A percentile compares a stretch with the other conserved stretches of the same genome.
Conservation (phyloP, 352 stramenopile species). For the Phytophthora syringae region DNA sequence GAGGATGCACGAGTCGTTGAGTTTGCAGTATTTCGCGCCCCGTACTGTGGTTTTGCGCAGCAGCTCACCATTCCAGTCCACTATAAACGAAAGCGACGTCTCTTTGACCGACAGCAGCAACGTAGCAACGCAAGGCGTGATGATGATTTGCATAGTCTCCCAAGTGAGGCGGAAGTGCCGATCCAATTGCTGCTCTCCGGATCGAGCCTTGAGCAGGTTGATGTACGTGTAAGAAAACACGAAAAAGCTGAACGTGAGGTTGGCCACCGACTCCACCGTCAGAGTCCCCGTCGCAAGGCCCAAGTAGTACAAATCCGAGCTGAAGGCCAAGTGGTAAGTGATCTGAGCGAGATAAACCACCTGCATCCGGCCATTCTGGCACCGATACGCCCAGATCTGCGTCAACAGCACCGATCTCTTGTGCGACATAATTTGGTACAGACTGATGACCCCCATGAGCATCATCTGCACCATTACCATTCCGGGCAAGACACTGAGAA, state of each 20-base stretch:
- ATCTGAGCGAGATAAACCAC: conserved; percentile 30
- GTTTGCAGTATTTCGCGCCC: conserved; percentile 29
- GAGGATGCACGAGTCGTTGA: conserved; percentile 38
- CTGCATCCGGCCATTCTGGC: conserved; percentile 33
- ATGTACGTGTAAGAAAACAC: conserved; percentile 35
- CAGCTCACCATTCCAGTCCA: conserved; percentile 28
- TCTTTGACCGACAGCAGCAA: conserved; percentile 12
- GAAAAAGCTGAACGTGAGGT: conserved; percentile 30
- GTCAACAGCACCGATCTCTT: conserved; percentile 33
- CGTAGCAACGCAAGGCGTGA: conserved; percentile 13
- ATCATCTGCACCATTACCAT: conserved; percentile 39
- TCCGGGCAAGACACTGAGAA: conserved; percentile 25
- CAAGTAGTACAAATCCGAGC: conserved; percentile 28
- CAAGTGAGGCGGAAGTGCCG: conserved; percentile 40
- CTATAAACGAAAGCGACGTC: conserved; percentile 29
- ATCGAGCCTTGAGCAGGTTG: conserved; percentile 31
- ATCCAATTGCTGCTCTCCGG: conserved; percentile 37
- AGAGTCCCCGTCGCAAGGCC: conserved; percentile 33
- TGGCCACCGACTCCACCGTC: conserved; percentile 24
- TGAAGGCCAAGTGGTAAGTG: conserved; percentile 25
- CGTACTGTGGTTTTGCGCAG: conserved; percentile 23
- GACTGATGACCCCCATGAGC: conserved; percentile 33
- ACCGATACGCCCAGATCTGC: too few relatives aligned
- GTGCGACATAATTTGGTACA: conserved; percentile 41
- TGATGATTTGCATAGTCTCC: conserved; percentile 32